These are phyloP conservation scores for Beauveria sp. DNA, from an alignment of 2,329 filamentous ascomycete species.

Conservation along the genomic window DNA sequence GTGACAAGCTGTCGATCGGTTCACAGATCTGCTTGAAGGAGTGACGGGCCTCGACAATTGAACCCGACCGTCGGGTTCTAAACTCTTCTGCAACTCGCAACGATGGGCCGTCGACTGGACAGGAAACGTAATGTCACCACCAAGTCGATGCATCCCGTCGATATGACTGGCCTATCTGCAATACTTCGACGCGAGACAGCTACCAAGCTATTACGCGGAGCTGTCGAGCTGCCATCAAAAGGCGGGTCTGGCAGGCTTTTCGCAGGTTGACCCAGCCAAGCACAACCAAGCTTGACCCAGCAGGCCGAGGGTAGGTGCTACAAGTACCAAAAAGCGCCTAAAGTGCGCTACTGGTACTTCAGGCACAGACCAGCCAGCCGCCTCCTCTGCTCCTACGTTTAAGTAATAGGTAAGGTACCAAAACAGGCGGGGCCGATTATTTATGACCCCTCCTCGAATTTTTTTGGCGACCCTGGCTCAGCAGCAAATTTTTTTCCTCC, in stretches of 20 bases:
- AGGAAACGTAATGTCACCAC: too few relatives aligned
- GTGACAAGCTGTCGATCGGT: constrained; percentile 36
- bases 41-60: not conserved
- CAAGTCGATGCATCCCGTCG: too few relatives aligned
- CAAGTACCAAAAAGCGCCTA: not conserved
- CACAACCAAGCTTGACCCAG: too few relatives aligned
- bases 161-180: too few relatives aligned
- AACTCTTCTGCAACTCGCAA: not conserved
- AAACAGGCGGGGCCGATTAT: constrained; percentile 9
- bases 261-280: too few relatives aligned
- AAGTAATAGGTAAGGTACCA: constrained; percentile 1
- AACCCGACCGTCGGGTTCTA: not conserved
- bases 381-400: not conserved
- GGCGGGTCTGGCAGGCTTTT: too few relatives aligned
- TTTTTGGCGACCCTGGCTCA: constrained; percentile 11
- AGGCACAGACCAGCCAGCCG: not conserved
- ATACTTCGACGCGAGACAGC: too few relatives aligned
- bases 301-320: too few relatives aligned
- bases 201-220: too few relatives aligned
- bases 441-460: constrained; percentile 11
- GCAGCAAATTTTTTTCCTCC: constrained; percentile 3
- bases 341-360: not conserved
- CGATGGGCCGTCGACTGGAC: too few relatives aligned
- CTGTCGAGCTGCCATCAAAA: too few relatives aligned
- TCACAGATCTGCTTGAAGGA: constrained; percentile 38